Percentiles rank a stretch among this genome's conserved stretches.
Evolutionary conservation across 768 basidiomycete genomes (phyloP).

Genomic region (Kwoniella botswanensis): DNA sequence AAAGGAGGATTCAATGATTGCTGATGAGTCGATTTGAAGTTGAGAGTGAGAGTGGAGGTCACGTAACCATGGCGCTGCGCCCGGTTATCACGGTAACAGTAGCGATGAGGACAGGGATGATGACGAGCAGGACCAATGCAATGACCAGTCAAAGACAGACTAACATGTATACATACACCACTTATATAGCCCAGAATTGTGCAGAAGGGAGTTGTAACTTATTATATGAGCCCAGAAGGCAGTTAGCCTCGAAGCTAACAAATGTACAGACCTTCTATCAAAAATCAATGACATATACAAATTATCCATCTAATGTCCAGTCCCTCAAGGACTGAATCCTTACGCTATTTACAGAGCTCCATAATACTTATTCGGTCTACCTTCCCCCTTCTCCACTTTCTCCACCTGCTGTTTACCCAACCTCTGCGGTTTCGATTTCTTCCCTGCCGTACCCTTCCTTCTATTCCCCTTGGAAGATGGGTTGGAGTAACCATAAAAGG

Average conservation of each 20-base stretch:
- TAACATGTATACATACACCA: not conserved
- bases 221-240: too few relatives aligned
- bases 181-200: not conserved
- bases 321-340: not conserved
- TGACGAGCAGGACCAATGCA: not conserved
- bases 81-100: not conserved
- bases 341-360: not conserved
- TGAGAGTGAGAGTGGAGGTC: constrained; percentile 3
- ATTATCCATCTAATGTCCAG: not conserved
- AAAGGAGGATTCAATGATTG: not conserved
- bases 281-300: not conserved
- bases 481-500: constrained; percentile 7
- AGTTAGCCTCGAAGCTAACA: too few relatives aligned
- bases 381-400: not conserved
- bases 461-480: constrained; percentile 6
- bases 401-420: constrained; percentile 5
- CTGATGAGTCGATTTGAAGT: constrained; percentile 5
- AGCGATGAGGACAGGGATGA: not conserved
- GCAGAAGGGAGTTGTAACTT: too few relatives aligned
- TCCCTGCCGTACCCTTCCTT: not conserved
- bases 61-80: constrained; percentile 8
- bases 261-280: not conserved
- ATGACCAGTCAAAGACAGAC: too few relatives aligned
- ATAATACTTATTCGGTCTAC: not conserved
- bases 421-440: constrained; percentile 9